Evolutionary conservation across 331 rosid genomes (phyloP).

Genomic region (Rosa hybrid): DNA sequence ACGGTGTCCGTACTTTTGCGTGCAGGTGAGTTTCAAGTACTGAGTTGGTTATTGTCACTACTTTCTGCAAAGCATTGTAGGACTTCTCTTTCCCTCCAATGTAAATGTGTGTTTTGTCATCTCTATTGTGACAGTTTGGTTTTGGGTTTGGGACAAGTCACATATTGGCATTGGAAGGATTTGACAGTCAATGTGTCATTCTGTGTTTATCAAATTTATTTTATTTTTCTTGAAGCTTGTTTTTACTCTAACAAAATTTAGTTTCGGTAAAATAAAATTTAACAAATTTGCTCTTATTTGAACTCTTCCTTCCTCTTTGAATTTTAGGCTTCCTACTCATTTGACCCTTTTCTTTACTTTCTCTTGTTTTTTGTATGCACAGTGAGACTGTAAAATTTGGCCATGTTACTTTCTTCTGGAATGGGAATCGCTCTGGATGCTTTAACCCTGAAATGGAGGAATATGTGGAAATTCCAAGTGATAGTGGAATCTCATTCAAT

Average conservation of each 20-base stretch:
- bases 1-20: conserved; percentile 84
- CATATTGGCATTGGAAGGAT: not conserved
- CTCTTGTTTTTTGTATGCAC: conserved; percentile 11
- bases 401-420: conserved; percentile 98
- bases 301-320: not conserved
- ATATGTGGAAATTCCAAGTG: conserved; percentile 95
- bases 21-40: conserved; percentile 64
- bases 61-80: not conserved
- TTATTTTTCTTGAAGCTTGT: not conserved
- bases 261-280: not conserved
- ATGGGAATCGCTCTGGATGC: conserved; percentile 93
- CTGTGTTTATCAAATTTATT: not conserved
- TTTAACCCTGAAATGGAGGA: conserved; percentile 71
- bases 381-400: conserved; percentile 98
- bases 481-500: conserved; percentile 84
- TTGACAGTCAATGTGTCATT: not conserved
- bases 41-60: not conserved
- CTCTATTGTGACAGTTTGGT: not conserved
- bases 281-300: not conserved
- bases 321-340: not conserved
- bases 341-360: not conserved
- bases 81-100: not conserved
- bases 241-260: not conserved
- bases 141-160: not conserved
- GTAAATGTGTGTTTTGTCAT: not conserved